Evolutionary conservation across 1,284 basidiomycete genomes (phyloP).

Genomic region (Pulveroboletus sp.): DNA sequence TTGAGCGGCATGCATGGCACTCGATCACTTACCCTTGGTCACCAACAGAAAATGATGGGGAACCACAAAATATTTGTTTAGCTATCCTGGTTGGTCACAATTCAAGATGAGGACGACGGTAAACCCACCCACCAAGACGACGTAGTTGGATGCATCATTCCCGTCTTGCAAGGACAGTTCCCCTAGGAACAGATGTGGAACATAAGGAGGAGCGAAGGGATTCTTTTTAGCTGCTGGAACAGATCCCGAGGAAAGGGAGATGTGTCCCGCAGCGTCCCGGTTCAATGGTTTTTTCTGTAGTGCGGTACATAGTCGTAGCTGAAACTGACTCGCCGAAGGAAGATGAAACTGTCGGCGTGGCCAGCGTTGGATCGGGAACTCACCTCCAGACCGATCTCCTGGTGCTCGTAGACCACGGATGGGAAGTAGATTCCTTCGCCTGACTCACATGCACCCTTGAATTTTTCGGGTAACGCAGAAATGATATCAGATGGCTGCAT

Average conservation of each 20-base stretch:
- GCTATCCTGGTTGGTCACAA: conserved; percentile 41
- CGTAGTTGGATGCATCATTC: conserved; percentile 64
- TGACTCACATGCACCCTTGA: conserved; percentile 60
- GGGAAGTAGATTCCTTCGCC: conserved; percentile 79
- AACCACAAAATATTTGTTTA: conserved; percentile 86
- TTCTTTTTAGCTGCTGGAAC: conserved; percentile 47
- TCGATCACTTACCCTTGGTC: conserved; percentile 61
- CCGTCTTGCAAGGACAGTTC: conserved; percentile 58
- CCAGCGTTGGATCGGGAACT: conserved; percentile 8
- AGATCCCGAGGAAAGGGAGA: conserved; percentile 28
- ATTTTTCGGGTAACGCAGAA: conserved; percentile 55
- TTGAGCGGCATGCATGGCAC: neutral
- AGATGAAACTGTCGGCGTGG: neutral
- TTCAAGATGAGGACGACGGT: neutral
- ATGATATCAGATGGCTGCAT: conserved; percentile 55
- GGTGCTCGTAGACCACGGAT: conserved; percentile 61
- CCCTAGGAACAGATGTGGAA: conserved; percentile 69
- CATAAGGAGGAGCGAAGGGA: conserved; percentile 83
- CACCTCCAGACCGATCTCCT: conserved; percentile 66
- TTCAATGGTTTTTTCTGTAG: conserved; percentile 72
- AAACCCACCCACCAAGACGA: conserved; percentile 62
- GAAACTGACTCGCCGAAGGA: conserved; percentile 54
- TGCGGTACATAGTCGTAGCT: conserved; percentile 80
- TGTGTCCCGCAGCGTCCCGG: conserved; percentile 44
- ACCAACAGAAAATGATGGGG: conserved; percentile 81